phyloP scores from a whole-genome alignment of 2,329 filamentous ascomycete genomes.

The Ceratocystis destructans region DNA sequence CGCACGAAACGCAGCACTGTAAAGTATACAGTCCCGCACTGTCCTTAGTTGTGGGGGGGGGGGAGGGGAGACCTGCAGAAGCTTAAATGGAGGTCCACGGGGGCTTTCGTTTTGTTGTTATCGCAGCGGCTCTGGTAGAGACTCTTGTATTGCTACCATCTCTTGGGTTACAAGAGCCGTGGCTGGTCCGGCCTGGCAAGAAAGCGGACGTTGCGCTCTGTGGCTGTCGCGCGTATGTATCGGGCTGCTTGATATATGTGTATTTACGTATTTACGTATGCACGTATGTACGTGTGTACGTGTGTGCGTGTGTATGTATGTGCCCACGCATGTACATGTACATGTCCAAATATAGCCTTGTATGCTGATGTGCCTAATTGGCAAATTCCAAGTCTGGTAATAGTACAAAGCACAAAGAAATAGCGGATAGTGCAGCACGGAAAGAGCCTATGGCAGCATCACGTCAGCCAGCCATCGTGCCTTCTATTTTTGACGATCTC shows the following conservation, averaged over 20 bases:
- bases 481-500: background rate
- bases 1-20: conserved; percentile 1
- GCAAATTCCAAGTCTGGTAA: too few relatives aligned
- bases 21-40: background rate
- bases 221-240: too few relatives aligned
- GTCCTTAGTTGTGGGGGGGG: background rate
- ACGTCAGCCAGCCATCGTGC: background rate
- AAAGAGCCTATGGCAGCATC: background rate
- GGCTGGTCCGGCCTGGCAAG: too few relatives aligned
- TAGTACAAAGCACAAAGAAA: too few relatives aligned
- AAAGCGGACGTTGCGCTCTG: too few relatives aligned
- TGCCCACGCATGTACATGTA: background rate
- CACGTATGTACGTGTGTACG: background rate
- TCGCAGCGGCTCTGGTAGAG: too few relatives aligned
- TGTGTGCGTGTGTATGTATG: background rate
- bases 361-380: background rate
- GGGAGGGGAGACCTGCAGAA: background rate
- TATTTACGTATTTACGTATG: background rate
- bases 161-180: too few relatives aligned
- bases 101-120: background rate
- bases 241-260: too few relatives aligned
- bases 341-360: background rate
- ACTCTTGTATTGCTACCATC: too few relatives aligned
- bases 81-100: background rate
- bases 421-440: background rate